A percentile compares a stretch with the other conserved stretches of the same genome.
These are phyloP conservation scores for Mucor irregularis DNA, from an alignment of 371 early-diverging fungal species.

Conservation along the genomic window DNA sequence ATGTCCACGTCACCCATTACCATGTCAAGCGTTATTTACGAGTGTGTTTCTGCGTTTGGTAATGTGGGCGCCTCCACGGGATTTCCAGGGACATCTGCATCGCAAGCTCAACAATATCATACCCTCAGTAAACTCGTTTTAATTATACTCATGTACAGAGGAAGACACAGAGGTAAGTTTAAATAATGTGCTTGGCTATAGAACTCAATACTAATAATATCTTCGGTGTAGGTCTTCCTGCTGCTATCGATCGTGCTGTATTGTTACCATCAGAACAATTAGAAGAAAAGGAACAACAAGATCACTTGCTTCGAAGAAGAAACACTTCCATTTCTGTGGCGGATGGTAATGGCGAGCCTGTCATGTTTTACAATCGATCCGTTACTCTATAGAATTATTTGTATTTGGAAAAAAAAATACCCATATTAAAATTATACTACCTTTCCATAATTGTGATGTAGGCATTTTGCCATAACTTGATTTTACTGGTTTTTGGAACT, in stretches of 20 bases:
- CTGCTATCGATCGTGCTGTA: slow-evolving; percentile 51
- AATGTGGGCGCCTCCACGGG: slow-evolving; percentile 47
- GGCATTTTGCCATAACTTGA: no score
- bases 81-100: slow-evolving; percentile 35
- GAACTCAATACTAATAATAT: background rate
- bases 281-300: slow-evolving; percentile 26
- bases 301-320: slow-evolving; percentile 13
- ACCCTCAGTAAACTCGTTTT: slow-evolving; percentile 42
- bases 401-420: background rate
- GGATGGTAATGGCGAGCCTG: background rate
- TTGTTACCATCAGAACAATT: slow-evolving; percentile 44
- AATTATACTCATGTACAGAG: slow-evolving; percentile 48
- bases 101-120: slow-evolving; percentile 42
- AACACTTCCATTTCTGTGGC: slow-evolving; percentile 18
- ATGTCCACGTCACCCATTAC: slow-evolving; percentile 43
- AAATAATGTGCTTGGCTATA: background rate
- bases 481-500: no score
- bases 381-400: slow-evolving; percentile 10
- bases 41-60: slow-evolving; percentile 52
- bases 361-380: slow-evolving; percentile 21
- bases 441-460: no score
- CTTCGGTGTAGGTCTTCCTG: slow-evolving; percentile 35
- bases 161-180: slow-evolving; percentile 49
- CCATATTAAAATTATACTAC: no score
- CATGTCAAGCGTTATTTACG: slow-evolving; percentile 41